phyloP scores from a whole-genome alignment of 768 basidiomycete genomes.

The Lactarius pseudohatsudake region DNA sequence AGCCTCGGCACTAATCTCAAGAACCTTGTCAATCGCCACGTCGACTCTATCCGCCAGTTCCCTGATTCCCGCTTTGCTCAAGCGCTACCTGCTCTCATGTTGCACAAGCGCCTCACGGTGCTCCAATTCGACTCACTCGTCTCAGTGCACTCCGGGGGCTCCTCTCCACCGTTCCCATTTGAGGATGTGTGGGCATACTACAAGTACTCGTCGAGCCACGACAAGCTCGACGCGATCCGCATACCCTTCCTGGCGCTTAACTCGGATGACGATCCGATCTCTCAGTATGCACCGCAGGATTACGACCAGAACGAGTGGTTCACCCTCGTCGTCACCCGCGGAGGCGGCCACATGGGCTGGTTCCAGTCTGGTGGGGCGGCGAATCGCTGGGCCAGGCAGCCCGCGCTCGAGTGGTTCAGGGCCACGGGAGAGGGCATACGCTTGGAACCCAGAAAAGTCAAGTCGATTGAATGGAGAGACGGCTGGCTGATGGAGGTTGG shows the following conservation, averaged over 20 bases:
- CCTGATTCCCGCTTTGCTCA: slow-evolving; percentile 52
- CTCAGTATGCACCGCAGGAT: slow-evolving; percentile 60
- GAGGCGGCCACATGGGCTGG: slow-evolving; percentile 90
- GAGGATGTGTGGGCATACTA: slow-evolving; percentile 50
- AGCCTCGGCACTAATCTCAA: slow-evolving; percentile 78
- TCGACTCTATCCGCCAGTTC: slow-evolving; percentile 45
- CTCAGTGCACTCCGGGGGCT: slow-evolving; percentile 66
- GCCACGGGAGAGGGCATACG: slow-evolving; percentile 56
- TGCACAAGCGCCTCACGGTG: slow-evolving; percentile 53
- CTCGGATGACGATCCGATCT: slow-evolving; percentile 84
- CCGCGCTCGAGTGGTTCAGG: slow-evolving; percentile 73
- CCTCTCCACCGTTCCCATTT: slow-evolving; percentile 51
- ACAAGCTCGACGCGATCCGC: slow-evolving; percentile 55
- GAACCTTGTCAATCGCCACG: slow-evolving; percentile 55
- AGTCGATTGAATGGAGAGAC: slow-evolving; percentile 48
- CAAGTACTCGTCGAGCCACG: slow-evolving; percentile 57
- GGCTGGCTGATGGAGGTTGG: slow-evolving; percentile 58
- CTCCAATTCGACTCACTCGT: slow-evolving; percentile 60
- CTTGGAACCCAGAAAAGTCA: slow-evolving; percentile 37
- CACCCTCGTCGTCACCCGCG: slow-evolving; percentile 61
- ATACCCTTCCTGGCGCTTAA: slow-evolving; percentile 79
- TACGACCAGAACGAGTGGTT: slow-evolving; percentile 52
- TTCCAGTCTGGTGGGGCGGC: slow-evolving; percentile 49
- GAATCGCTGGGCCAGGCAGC: slow-evolving; percentile 65
- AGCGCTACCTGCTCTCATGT: slow-evolving; percentile 44